Percentiles rank a stretch among this genome's conserved stretches.
Evolutionary conservation across 1,284 basidiomycete genomes (phyloP).

Genomic region (Paramarasmius palmivorus): DNA sequence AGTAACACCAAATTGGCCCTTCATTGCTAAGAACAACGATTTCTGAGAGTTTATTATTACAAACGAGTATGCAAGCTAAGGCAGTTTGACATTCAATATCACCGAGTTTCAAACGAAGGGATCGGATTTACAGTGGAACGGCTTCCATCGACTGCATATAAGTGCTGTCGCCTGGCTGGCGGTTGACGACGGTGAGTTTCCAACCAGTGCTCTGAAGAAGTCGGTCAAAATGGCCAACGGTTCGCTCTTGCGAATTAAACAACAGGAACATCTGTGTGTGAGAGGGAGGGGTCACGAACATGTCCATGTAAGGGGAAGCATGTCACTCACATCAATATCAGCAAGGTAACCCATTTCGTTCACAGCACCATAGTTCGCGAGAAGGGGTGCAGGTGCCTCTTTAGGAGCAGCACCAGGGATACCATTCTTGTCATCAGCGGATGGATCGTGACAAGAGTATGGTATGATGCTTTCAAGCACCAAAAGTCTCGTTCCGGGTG

Average conservation of each 20-base stretch:
- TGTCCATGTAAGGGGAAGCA: neutral
- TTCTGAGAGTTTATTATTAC: too few relatives aligned
- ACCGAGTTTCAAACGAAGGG: too few relatives aligned
- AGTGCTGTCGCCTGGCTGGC: neutral
- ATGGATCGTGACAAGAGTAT: slow-evolving; percentile 28
- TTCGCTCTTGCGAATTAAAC: slow-evolving; percentile 29
- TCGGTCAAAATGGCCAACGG: slow-evolving; percentile 21
- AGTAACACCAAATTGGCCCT: too few relatives aligned
- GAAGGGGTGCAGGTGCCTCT: slow-evolving; percentile 27
- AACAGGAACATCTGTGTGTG: slow-evolving; percentile 28
- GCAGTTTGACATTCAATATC: too few relatives aligned
- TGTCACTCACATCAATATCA: slow-evolving; percentile 25
- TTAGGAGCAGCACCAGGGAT: slow-evolving; percentile 17
- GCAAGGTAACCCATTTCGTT: slow-evolving; percentile 26
- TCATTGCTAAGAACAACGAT: too few relatives aligned
- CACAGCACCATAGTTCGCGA: slow-evolving; percentile 28
- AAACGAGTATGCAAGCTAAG: too few relatives aligned
- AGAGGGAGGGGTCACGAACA: neutral
- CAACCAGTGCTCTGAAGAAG: slow-evolving; percentile 27
- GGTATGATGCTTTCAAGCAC: slow-evolving; percentile 34
- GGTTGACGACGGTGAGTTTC: slow-evolving; percentile 14
- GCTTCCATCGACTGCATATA: neutral
- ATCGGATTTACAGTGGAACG: neutral
- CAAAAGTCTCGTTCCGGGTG: slow-evolving; percentile 31
- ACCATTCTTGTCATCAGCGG: slow-evolving; percentile 12